Evolutionary conservation across 805 yeast species (phyloP).

Genomic region (Brettanomyces nanus): DNA sequence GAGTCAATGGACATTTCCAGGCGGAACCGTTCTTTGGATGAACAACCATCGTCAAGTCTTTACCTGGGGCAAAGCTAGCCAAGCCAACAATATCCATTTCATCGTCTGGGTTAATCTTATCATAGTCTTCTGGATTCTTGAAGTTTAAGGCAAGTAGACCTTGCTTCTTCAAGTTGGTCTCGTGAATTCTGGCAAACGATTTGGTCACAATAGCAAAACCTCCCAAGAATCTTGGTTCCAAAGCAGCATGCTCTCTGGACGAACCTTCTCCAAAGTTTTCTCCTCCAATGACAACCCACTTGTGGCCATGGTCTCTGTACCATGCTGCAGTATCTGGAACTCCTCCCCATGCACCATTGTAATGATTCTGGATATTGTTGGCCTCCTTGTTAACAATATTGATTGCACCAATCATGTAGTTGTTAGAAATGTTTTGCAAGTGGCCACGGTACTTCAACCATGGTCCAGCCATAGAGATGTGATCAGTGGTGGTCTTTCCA

Average conservation of each 20-base stretch:
- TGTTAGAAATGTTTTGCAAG: constrained; percentile 95
- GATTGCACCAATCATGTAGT: constrained; percentile 99
- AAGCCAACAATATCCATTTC: constrained; percentile 82
- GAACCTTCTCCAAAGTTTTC: constrained; percentile 99
- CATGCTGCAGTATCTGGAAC: constrained; percentile 95
- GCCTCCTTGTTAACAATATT: constrained; percentile 95
- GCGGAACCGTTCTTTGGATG: constrained; percentile 66
- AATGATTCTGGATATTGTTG: constrained; percentile 79
- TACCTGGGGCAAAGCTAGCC: constrained; percentile 85
- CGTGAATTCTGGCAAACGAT: constrained; percentile 98
- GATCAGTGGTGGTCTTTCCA: constrained; percentile 99
- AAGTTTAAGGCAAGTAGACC: constrained; percentile 97
- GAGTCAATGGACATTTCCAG: constrained; percentile 89
- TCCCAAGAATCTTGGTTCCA: constrained; percentile 98
- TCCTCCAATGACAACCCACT: constrained; percentile 97
- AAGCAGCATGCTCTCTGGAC: constrained; percentile 99
- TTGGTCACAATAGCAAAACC: constrained; percentile 96
- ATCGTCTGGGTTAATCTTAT: constrained; percentile 87
- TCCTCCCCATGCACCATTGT: constrained; percentile 87
- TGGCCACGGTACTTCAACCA: constrained; percentile 99
- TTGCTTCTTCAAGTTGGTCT: constrained; percentile 98
- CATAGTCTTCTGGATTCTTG: constrained; percentile 81
- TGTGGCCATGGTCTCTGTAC: constrained; percentile 88
- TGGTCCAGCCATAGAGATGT: constrained; percentile 99
- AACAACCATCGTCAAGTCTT: constrained; percentile 71